phyloP scores from a whole-genome alignment of 73 alveolate species.

The Uronychia setigera region DNA sequence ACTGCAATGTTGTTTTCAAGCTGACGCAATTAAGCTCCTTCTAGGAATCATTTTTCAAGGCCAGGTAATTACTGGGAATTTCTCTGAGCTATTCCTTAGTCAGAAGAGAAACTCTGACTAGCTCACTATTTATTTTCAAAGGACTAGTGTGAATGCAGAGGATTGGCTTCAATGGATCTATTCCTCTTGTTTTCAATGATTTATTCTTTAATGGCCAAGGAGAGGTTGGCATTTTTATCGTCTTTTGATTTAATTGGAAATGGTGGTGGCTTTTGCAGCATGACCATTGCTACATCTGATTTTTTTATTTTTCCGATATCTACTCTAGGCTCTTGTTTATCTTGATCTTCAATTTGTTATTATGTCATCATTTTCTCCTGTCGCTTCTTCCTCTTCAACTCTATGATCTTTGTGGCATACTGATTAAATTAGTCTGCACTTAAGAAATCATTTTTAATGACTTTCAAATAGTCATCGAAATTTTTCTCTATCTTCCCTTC shows the following conservation, averaged over 20 bases:
- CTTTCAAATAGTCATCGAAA: not conserved
- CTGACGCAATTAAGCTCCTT: not conserved
- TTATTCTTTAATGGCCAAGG: too few relatives aligned
- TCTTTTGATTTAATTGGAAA: too few relatives aligned
- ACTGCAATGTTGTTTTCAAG: not conserved
- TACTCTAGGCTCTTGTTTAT: not conserved
- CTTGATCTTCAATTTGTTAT: not conserved
- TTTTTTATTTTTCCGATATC: not conserved
- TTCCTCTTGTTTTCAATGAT: too few relatives aligned
- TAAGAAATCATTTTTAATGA: not conserved
- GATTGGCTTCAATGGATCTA: too few relatives aligned
- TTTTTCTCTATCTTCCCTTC: too few relatives aligned
- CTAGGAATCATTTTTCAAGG: too few relatives aligned
- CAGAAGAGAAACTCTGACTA: too few relatives aligned
- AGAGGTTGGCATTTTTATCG: too few relatives aligned
- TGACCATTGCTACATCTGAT: too few relatives aligned
- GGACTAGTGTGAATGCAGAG: not conserved
- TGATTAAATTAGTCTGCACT: not conserved
- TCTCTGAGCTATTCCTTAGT: too few relatives aligned
- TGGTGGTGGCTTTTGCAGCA: too few relatives aligned
- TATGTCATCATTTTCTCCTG: not conserved
- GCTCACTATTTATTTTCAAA: not conserved
- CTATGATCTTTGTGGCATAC: not conserved
- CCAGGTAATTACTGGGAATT: too few relatives aligned
- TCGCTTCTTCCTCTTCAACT: not conserved